These are phyloP conservation scores for Thielaviopsis euricoi DNA, from an alignment of 2,329 filamentous ascomycete species.

Conservation along the genomic window DNA sequence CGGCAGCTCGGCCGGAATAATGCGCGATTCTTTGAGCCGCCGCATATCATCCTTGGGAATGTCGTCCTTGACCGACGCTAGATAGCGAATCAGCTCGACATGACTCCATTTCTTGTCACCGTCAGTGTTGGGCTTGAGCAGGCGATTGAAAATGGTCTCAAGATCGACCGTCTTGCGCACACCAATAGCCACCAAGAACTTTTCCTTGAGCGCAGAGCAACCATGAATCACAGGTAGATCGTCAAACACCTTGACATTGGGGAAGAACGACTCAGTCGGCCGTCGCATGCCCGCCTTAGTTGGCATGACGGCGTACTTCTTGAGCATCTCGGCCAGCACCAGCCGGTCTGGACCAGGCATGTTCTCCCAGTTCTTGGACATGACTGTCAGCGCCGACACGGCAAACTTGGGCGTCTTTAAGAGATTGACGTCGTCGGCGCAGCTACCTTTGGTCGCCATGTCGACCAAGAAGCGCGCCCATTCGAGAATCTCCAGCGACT, in stretches of 20 bases:
- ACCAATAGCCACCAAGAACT: slow-evolving; percentile 66
- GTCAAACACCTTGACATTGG: slow-evolving; percentile 85
- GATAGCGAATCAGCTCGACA: slow-evolving; percentile 84
- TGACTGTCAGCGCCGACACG: slow-evolving; percentile 54
- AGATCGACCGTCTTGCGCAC: slow-evolving; percentile 92
- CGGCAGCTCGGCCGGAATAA: slow-evolving; percentile 62
- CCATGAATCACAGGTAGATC: slow-evolving; percentile 71
- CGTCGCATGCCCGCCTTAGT: slow-evolving; percentile 82
- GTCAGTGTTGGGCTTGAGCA: slow-evolving; percentile 44
- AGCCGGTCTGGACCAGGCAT: slow-evolving; percentile 8
- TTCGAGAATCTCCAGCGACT: slow-evolving; percentile 63
- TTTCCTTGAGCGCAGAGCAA: slow-evolving; percentile 72
- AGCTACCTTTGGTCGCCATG: slow-evolving; percentile 37
- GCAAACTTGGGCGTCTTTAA: slow-evolving; percentile 59
- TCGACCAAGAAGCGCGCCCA: slow-evolving; percentile 76
- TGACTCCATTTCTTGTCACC: slow-evolving; percentile 69
- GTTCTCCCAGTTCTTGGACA: slow-evolving; percentile 78
- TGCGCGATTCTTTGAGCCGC: slow-evolving; percentile 58
- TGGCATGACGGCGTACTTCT: slow-evolving; percentile 60
- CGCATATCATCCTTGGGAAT: slow-evolving; percentile 71
- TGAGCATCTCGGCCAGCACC: slow-evolving; percentile 31
- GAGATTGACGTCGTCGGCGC: slow-evolving; percentile 48
- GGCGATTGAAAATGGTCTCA: slow-evolving; percentile 77
- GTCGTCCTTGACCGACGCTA: slow-evolving; percentile 76
- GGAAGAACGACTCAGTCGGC: slow-evolving; percentile 78